These are phyloP conservation scores for Fusarium pseudograminearum DNA, from an alignment of 2,329 filamentous ascomycete genomes.

Conservation along the genomic window DNA sequence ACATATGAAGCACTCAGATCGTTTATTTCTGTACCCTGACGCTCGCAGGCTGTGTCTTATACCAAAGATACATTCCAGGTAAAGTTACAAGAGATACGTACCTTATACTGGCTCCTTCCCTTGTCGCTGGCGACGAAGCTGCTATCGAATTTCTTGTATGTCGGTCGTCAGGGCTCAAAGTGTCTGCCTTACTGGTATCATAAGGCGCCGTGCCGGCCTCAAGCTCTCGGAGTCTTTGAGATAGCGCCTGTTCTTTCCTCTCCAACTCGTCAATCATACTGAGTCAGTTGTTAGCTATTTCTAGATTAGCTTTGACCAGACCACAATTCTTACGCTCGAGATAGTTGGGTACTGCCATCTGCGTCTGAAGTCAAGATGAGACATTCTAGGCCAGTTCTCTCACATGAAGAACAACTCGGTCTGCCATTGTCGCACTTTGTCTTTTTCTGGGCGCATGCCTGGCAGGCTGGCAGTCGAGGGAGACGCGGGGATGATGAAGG, in stretches of 20 bases:
- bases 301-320: accelerated
- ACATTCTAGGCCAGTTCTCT: conserved; percentile 10
- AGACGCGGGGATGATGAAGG: neutral
- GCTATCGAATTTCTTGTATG: conserved; percentile 20
- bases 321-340: neutral
- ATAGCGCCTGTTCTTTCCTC: conserved; percentile 13
- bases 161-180: conserved; percentile 15
- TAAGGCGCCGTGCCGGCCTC: neutral
- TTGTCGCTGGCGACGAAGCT: conserved; percentile 11
- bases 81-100: neutral
- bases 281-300: accelerated
- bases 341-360: neutral
- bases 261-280: conserved; percentile 24
- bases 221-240: neutral
- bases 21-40: too few species aligned
- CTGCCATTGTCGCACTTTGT: conserved; percentile 32
- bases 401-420: conserved; percentile 12
- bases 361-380: neutral
- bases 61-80: neutral
- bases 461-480: conserved; percentile 26
- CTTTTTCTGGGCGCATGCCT: conserved; percentile 18
- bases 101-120: conserved; percentile 27
- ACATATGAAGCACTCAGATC: too few species aligned
- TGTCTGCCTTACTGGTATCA: neutral
- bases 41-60: too few species aligned